phyloP scores from a whole-genome alignment of 768 basidiomycete genomes.

The Cyclocybe aegerita region DNA sequence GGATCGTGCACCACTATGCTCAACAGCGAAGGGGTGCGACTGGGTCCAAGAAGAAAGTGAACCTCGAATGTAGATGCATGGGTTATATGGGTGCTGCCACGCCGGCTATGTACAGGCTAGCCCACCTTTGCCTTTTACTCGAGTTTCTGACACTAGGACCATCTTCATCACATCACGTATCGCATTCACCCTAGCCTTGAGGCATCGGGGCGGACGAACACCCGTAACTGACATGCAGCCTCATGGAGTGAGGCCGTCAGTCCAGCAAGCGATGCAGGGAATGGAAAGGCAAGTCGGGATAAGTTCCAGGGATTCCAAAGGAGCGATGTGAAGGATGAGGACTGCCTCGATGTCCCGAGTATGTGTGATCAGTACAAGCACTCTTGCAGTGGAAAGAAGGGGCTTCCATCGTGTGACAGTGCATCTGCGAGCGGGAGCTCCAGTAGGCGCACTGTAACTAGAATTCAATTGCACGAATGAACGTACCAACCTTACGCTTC shows the following conservation, averaged over 20 bases:
- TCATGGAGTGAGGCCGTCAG: neutral
- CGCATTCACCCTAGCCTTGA: slow-evolving; percentile 7
- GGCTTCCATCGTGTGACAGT: too few species aligned
- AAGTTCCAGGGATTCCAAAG: neutral
- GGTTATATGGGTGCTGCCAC: neutral
- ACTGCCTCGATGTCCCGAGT: too few species aligned
- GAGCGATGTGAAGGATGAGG: too few species aligned
- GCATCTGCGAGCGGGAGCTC: too few species aligned
- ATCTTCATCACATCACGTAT: neutral
- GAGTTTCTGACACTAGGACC: neutral
- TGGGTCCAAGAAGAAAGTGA: neutral
- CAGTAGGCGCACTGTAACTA: too few species aligned
- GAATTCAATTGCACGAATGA: too few species aligned
- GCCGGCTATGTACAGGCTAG: too few species aligned
- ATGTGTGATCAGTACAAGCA: too few species aligned
- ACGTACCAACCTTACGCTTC: too few species aligned
- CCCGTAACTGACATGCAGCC: slow-evolving; percentile 9
- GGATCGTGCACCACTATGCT: too few species aligned
- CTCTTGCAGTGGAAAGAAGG: too few species aligned
- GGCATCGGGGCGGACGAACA: slow-evolving; percentile 11
- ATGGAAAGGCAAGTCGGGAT: neutral
- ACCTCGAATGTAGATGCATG: neutral
- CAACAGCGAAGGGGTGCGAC: neutral
- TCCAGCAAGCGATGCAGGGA: slow-evolving; percentile 4
- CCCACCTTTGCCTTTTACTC: neutral